A percentile compares a stretch with the other conserved stretches of the same genome.
These are phyloP conservation scores for Vigna unguiculata DNA, from an alignment of 306 rosid species.

Conservation along the genomic window DNA sequence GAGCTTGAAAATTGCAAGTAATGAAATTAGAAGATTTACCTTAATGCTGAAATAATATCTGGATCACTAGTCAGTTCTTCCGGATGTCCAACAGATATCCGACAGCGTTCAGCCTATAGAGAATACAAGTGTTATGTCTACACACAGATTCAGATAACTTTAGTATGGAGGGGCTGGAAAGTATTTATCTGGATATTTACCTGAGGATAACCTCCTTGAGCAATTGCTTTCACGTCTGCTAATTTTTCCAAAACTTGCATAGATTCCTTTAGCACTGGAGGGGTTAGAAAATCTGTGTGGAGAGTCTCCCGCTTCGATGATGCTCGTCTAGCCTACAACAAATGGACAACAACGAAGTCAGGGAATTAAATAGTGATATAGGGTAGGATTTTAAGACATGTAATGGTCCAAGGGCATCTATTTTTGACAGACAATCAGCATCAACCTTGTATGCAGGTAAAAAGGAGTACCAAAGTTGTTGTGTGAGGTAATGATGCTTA, in stretches of 20 bases:
- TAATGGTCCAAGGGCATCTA: conserved; percentile 21
- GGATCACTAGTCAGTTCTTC: conserved; percentile 85
- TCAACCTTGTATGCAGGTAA: not conserved
- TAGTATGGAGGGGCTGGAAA: conserved; percentile 4
- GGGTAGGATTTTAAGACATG: conserved; percentile 31
- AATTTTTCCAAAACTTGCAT: conserved; percentile 74
- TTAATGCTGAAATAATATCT: conserved; percentile 83
- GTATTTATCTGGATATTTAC: conserved; percentile 49
- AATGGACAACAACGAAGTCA: conserved; percentile 31
- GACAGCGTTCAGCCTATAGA: conserved; percentile 92
- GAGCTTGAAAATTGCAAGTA: conserved; percentile 17
- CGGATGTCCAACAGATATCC: conserved; percentile 84
- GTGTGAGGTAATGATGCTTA: conserved; percentile 40
- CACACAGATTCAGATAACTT: conserved; percentile 33
- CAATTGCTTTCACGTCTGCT: conserved; percentile 76
- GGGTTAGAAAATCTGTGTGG: conserved; percentile 87
- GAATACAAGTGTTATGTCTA: conserved; percentile 27
- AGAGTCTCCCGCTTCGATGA: conserved; percentile 76
- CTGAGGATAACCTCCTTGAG: conserved; percentile 97
- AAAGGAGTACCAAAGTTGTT: conserved; percentile 5
- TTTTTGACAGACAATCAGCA: conserved; percentile 17
- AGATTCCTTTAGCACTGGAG: conserved; percentile 88
- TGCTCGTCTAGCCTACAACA: conserved; percentile 78
- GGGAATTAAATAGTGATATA: not conserved
- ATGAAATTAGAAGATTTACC: conserved; percentile 52